Evolutionary conservation across 345 rosid species (phyloP), one percentile per base, ranked within the genome.

Genomic region (Reutealis trisperma): DNA sequence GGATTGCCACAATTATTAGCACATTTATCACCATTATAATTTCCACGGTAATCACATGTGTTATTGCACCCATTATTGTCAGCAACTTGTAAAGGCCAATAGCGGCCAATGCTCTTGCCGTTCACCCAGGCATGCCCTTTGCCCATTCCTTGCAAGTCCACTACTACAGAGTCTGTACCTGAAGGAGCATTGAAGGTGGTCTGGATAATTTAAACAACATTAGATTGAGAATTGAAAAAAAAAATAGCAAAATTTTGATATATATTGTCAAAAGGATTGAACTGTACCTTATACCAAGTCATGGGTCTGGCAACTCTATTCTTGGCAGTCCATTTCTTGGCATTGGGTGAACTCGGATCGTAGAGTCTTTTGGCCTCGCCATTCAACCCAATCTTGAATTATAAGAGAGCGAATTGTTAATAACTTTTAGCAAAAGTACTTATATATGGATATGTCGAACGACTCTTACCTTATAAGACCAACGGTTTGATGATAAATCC

Each of bases 231-330:
- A 37, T 34, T 34, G 37, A 34, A 34, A 34, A 34, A 34, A 1
- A 34, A 34, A 34, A 0, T 2, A 34, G 37, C 41, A 37, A 37
- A 37, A 37, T 37, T 4, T 37, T 37, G 41, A 37, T 37, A 37
- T 4, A 0, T 37, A 37, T 37, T 37, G 6, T 37, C 41, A 7
- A 37, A 37, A 37, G 41, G 41, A 37, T 5, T 37, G 44, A 6
- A 37, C 27, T 6, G 12, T 66, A 75, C 78, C 78, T 75, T 75
- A 42, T 64, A 75, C 78, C 78, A 52, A 15, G 71, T 66, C 72
- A 66, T 54, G 41, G 41, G 0, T 37, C 41, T 37, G 41, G 6
- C 41, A 37, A 37, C 41, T 37, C 5, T 4, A 37, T 37, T 37
- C 41, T 37, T 6, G 0, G 41, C 41, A 37, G 41, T 37, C 41